A percentile compares a stretch with the other conserved stretches of the same genome.
phyloP scores from a whole-genome alignment of 2,329 filamentous ascomycete genomes.

The Plectosphaerella cucumerina region DNA sequence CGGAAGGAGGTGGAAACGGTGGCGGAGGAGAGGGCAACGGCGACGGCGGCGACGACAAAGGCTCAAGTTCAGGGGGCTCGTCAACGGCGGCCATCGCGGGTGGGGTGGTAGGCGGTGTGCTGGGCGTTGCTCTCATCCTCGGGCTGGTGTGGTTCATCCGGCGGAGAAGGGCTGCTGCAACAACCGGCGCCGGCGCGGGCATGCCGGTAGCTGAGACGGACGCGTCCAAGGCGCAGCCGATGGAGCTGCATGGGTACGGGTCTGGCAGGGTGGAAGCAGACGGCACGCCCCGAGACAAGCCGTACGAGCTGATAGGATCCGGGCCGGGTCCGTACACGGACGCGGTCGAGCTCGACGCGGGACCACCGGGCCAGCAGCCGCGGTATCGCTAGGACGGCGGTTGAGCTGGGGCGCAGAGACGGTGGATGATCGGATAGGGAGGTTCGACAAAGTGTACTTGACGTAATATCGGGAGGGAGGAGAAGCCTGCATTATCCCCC shows the following conservation, averaged over 20 bases:
- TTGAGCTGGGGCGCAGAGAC: no score
- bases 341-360: neutral
- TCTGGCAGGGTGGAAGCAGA: neutral
- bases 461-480: no score
- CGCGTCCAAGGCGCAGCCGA: neutral
- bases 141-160: neutral
- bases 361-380: no score
- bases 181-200: neutral
- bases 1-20: no score
- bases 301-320: neutral
- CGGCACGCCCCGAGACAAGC: neutral
- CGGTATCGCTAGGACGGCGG: no score
- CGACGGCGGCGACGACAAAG: neutral
- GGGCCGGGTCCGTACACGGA: neutral
- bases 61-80: neutral
- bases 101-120: neutral
- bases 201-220: neutral
- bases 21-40: neutral
- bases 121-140: neutral
- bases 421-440: no score
- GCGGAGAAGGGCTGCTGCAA: neutral
- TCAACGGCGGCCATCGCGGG: neutral
- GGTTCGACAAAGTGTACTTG: constrained; percentile 57
- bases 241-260: neutral
- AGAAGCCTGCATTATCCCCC: no score